phyloP scores from a whole-genome alignment of 345 rosid species.

The Clarkia xantiana region DNA sequence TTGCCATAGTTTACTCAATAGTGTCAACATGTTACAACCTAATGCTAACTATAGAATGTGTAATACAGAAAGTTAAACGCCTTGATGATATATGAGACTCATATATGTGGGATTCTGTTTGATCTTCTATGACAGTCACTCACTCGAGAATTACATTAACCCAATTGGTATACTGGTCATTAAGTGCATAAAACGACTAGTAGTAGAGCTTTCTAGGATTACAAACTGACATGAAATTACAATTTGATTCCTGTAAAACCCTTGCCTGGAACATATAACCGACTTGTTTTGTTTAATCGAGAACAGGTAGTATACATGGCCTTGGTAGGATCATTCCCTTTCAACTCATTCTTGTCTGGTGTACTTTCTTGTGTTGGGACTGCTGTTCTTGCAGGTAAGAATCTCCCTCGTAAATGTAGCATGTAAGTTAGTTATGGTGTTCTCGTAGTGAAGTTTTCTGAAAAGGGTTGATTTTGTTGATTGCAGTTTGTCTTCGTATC shows the following conservation, averaged over 20 bases:
- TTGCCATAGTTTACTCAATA: too few relatives aligned
- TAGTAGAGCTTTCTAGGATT: background rate
- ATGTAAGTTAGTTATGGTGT: too few relatives aligned
- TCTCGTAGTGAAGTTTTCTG: background rate
- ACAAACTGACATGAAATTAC: background rate
- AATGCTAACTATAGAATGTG: too few relatives aligned
- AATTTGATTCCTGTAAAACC: too few relatives aligned
- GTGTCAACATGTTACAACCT: too few relatives aligned
- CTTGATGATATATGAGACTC: too few relatives aligned
- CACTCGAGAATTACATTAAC: too few relatives aligned
- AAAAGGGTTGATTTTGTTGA: conserved; percentile 6
- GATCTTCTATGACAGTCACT: too few relatives aligned
- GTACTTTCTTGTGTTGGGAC: conserved; percentile 93
- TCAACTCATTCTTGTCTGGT: conserved; percentile 99
- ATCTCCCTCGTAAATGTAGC: background rate
- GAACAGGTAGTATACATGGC: conserved; percentile 87
- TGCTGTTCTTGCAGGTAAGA: conserved; percentile 93
- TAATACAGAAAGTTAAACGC: too few relatives aligned
- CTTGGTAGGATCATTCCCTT: conserved; percentile 90
- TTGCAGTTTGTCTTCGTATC: conserved; percentile 88
- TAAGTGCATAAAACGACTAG: too few relatives aligned
- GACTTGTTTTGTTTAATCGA: background rate
- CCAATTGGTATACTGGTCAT: too few relatives aligned
- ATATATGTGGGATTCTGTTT: too few relatives aligned
- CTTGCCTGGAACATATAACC: background rate